A percentile compares a stretch with the other conserved stretches of the same genome.
Evolutionary conservation across 2,329 filamentous ascomycete genomes (phyloP).

Genomic region (Xylaria sp.): DNA sequence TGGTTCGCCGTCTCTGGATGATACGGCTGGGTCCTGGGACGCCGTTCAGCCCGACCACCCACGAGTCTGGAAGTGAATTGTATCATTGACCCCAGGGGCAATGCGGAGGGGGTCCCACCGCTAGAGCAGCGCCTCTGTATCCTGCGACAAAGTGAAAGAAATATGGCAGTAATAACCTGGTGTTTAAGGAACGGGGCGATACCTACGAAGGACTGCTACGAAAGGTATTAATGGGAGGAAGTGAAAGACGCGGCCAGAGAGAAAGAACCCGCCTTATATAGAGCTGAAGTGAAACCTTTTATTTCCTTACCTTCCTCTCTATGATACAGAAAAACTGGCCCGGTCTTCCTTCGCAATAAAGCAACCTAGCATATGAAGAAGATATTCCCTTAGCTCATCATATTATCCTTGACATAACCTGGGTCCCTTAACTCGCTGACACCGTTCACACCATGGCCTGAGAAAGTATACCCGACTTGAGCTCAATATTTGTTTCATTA

Average conservation of each 20-base stretch:
- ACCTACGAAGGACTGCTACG: constrained; percentile 1
- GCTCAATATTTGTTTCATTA: background rate
- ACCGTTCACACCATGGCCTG: background rate
- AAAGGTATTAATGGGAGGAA: constrained; percentile 10
- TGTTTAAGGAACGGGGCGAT: constrained; percentile 4
- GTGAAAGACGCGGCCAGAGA: background rate
- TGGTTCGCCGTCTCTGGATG: background rate
- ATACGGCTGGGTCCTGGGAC: background rate
- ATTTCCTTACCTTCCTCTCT: background rate
- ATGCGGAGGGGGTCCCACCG: constrained; percentile 7
- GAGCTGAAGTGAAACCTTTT: too few species aligned
- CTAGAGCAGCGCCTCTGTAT: constrained; percentile 4
- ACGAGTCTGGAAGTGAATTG: constrained; percentile 13
- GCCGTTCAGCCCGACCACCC: constrained; percentile 2
- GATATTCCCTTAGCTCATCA: background rate
- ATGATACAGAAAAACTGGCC: background rate
- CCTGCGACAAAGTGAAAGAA: constrained; percentile 3
- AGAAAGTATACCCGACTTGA: background rate
- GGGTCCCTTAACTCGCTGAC: background rate
- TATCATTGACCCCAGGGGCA: constrained; percentile 6
- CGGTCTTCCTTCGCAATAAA: background rate
- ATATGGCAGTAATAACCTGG: background rate
- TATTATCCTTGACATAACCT: background rate
- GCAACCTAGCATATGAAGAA: background rate
- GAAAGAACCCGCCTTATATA: background rate